Conservation (phyloP, 495 filamentous ascomycete genomes). For the Astrocystis sublimbata region DNA sequence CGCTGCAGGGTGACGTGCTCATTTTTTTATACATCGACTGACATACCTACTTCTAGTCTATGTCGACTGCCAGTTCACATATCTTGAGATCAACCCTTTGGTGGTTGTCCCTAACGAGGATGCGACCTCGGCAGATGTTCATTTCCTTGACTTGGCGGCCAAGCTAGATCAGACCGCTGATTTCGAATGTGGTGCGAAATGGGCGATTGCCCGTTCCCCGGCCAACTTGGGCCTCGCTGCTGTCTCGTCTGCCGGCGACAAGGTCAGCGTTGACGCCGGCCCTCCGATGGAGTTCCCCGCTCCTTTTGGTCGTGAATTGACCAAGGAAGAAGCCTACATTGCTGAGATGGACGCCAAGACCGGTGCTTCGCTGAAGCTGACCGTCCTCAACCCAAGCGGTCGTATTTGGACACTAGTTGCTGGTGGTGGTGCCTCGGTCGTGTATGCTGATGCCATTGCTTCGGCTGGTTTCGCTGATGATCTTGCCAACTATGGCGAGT, state of each 20-base stretch:
- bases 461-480: conserved; percentile 93
- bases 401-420: conserved; percentile 98
- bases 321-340: conserved; percentile 98
- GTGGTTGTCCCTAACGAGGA: conserved; percentile 96
- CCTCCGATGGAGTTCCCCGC: conserved; percentile 99
- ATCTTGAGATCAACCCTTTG: conserved; percentile 99
- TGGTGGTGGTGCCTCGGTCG: conserved; percentile 98
- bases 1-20: neutral
- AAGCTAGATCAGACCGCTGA: conserved; percentile 99
- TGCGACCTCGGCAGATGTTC: conserved; percentile 86
- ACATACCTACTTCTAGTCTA: conserved; percentile 61
- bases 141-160: conserved; percentile 97
- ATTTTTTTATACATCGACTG: neutral
- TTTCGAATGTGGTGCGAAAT: conserved; percentile 99
- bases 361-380: conserved; percentile 96
- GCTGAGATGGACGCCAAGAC: conserved; percentile 98
- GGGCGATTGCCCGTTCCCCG: conserved; percentile 90
- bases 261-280: conserved; percentile 93
- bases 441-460: conserved; percentile 98
- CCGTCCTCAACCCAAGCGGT: conserved; percentile 86
- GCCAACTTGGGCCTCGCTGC: conserved; percentile 76
- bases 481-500: conserved; percentile 99
- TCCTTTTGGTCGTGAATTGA: conserved; percentile 96
- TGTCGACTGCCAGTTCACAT: conserved; percentile 99
- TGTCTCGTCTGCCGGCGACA: conserved; percentile 58